Evolutionary conservation across 345 rosid species (phyloP).

Genomic region (Psidium friedrichsthalianum): DNA sequence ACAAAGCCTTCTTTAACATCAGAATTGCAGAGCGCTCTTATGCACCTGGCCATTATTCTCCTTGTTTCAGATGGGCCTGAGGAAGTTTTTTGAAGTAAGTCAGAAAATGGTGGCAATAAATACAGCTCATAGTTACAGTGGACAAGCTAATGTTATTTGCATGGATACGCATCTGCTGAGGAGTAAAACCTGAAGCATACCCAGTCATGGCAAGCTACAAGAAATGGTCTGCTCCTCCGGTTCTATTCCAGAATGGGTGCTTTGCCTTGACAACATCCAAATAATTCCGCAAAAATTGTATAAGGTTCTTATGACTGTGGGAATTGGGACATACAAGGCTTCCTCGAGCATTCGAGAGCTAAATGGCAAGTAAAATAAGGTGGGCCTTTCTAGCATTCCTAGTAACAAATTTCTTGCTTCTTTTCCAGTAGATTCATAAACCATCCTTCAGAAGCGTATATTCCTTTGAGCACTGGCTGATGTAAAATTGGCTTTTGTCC

Average conservation of each 20-base stretch:
- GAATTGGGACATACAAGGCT: conserved; percentile 59
- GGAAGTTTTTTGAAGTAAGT: neutral
- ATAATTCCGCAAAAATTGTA: conserved; percentile 48
- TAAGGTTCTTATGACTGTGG: conserved; percentile 53
- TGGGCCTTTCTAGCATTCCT: conserved; percentile 62
- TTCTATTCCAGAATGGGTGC: conserved; percentile 83
- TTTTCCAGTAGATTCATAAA: conserved; percentile 77
- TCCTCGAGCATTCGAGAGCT: conserved; percentile 77
- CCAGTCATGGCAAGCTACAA: conserved; percentile 98
- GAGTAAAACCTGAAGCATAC: conserved; percentile 22
- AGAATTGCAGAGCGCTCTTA: conserved; percentile 86
- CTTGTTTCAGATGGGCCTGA: conserved; percentile 80
- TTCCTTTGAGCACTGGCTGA: conserved; percentile 60
- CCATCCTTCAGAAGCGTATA: conserved; percentile 99
- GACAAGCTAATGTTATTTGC: neutral
- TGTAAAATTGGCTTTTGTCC: conserved; percentile 77
- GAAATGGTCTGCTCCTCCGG: conserved; percentile 85
- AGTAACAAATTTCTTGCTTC: conserved; percentile 55
- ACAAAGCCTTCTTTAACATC: conserved; percentile 78
- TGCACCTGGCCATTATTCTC: conserved; percentile 59
- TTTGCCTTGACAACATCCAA: conserved; percentile 46
- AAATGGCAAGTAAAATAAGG: conserved; percentile 81
- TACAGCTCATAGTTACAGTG: neutral
- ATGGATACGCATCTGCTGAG: neutral
- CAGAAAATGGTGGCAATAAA: neutral